Percentiles rank a stretch among this genome's conserved stretches.
phyloP scores from a whole-genome alignment of 2,329 filamentous ascomycete genomes.

The Claviceps maximensis region DNA sequence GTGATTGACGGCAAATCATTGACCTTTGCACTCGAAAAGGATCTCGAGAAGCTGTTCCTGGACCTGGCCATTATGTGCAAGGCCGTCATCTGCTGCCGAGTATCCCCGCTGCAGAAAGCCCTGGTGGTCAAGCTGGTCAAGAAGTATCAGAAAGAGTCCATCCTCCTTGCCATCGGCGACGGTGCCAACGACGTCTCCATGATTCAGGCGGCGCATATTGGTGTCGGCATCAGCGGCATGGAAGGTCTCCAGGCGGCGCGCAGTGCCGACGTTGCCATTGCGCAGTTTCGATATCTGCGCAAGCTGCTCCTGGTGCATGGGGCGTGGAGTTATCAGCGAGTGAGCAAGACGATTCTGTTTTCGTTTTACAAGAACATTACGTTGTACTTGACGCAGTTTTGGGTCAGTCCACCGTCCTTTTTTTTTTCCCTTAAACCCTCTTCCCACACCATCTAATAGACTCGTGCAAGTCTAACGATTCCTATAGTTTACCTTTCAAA shows the following conservation, averaged over 20 bases:
- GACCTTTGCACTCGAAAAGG: slow-evolving; percentile 83
- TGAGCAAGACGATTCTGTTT: slow-evolving; percentile 94
- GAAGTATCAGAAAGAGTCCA: slow-evolving; percentile 73
- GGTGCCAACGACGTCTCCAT: slow-evolving; percentile 99
- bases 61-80: slow-evolving; percentile 94
- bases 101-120: slow-evolving; percentile 92
- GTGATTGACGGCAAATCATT: slow-evolving; percentile 95
- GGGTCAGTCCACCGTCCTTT: slow-evolving; percentile 44
- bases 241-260: slow-evolving; percentile 94
- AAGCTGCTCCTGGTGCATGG: slow-evolving; percentile 93
- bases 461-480: too few species aligned
- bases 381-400: slow-evolving; percentile 98
- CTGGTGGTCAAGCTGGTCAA: slow-evolving; percentile 97
- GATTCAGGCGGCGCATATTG: slow-evolving; percentile 98
- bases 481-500: slow-evolving; percentile 82
- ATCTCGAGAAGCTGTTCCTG: slow-evolving; percentile 84
- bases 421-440: background rate
- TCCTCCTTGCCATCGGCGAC: slow-evolving; percentile 90
- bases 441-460: too few species aligned
- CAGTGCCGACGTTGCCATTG: slow-evolving; percentile 91
- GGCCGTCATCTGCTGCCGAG: slow-evolving; percentile 96
- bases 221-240: slow-evolving; percentile 90
- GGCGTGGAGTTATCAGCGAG: slow-evolving; percentile 92
- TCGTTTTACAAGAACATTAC: slow-evolving; percentile 99
- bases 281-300: slow-evolving; percentile 85